Percentiles rank a stretch among this genome's conserved stretches.
These are phyloP conservation scores for Stropharia rugosoannulata DNA, from an alignment of 768 basidiomycete genomes.

Conservation along the genomic window DNA sequence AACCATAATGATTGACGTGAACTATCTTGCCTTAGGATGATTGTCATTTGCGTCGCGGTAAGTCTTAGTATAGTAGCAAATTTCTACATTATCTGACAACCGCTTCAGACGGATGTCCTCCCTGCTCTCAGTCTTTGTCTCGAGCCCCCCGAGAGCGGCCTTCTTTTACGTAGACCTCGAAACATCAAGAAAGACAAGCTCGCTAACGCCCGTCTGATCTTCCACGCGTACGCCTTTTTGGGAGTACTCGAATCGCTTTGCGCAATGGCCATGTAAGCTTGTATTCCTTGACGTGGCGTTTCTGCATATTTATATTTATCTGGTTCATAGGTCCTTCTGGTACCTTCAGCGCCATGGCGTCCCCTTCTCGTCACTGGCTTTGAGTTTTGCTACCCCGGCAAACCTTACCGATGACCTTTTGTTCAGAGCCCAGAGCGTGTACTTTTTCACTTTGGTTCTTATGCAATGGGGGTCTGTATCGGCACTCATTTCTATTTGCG, in stretches of 20 bases:
- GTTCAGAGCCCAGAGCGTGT: constrained; percentile 50
- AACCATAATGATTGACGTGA: not conserved
- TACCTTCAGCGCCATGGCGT: constrained; percentile 43
- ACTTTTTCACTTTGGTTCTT: constrained; percentile 49
- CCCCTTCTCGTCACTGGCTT: constrained; percentile 44
- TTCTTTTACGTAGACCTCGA: constrained; percentile 54
- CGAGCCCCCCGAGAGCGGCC: constrained; percentile 61
- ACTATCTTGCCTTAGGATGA: constrained; percentile 24
- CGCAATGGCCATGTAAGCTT: constrained; percentile 45
- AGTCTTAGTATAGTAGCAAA: not conserved
- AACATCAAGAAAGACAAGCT: constrained; percentile 56
- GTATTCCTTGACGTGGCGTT: not conserved
- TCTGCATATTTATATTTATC: not conserved
- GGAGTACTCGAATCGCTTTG: constrained; percentile 46
- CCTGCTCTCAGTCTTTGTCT: constrained; percentile 54
- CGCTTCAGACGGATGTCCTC: constrained; percentile 49
- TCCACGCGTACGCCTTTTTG: constrained; percentile 61
- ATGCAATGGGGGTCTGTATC: constrained; percentile 51
- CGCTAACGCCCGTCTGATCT: constrained; percentile 48
- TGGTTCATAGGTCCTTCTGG: constrained; percentile 23
- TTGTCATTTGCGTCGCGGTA: constrained; percentile 50
- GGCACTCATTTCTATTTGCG: not conserved
- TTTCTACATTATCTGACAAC: not conserved
- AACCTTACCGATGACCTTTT: constrained; percentile 36
- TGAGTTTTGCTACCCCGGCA: constrained; percentile 36